phyloP scores from a whole-genome alignment of 352 stramenopile species.

The Peronospora tabacina region DNA sequence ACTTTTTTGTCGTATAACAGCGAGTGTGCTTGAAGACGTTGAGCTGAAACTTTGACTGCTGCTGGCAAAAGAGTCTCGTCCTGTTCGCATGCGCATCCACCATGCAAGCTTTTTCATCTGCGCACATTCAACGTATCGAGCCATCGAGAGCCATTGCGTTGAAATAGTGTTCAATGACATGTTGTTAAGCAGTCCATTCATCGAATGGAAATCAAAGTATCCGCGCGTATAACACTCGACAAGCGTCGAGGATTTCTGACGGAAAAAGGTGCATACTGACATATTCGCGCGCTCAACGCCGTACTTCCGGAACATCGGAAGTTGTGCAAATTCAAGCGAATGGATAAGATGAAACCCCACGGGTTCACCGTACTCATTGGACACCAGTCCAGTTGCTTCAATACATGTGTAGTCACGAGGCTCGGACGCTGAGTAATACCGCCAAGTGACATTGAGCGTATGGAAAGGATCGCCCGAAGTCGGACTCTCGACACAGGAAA shows the following conservation, averaged over 20 bases:
- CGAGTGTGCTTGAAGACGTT: conserved; percentile 20
- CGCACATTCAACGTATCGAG: conserved; percentile 32
- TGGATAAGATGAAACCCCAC: conserved; percentile 55
- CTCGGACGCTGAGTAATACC: conserved; percentile 31
- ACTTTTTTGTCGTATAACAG: conserved; percentile 4
- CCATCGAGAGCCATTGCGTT: conserved; percentile 34
- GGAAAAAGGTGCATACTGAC: conserved; percentile 38
- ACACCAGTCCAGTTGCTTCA: conserved; percentile 39
- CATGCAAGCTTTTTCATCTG: conserved; percentile 47
- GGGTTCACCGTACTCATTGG: conserved; percentile 29
- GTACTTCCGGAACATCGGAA: conserved; percentile 25
- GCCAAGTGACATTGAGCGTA: conserved; percentile 46
- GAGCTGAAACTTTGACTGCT: conserved; percentile 31
- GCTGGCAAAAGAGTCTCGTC: conserved; percentile 35
- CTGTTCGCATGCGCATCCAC: conserved; percentile 32
- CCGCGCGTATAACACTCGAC: conserved; percentile 37
- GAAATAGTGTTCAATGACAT: conserved; percentile 38
- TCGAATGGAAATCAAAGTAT: conserved; percentile 42
- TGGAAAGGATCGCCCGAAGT: conserved; percentile 38
- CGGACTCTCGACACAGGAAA: conserved; percentile 27
- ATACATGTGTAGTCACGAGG: conserved; percentile 53
- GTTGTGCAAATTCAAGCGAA: conserved; percentile 44
- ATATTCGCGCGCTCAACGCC: conserved; percentile 43
- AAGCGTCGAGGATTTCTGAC: conserved; percentile 28
- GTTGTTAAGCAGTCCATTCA: conserved; percentile 39